A percentile compares a stretch with the other conserved stretches of the same genome.
These are phyloP conservation scores for Opeltia flavorubescens DNA, from an alignment of 495 filamentous ascomycete genomes.

Conservation along the genomic window DNA sequence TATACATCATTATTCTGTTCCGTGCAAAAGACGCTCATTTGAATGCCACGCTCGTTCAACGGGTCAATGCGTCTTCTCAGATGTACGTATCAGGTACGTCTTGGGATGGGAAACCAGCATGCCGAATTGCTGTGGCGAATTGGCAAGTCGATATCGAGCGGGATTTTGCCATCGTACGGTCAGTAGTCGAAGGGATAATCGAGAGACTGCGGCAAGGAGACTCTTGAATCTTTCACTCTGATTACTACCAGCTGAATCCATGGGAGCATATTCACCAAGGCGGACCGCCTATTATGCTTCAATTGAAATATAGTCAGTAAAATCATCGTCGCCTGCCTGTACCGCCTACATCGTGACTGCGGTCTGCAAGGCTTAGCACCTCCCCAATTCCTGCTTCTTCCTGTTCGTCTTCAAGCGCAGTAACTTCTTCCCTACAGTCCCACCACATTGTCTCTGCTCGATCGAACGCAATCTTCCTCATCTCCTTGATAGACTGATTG, in stretches of 20 bases:
- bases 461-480: slow-evolving; percentile 78
- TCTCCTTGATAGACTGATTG: slow-evolving; percentile 69
- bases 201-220: background rate
- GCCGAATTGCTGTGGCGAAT: slow-evolving; percentile 68
- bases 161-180: slow-evolving; percentile 37
- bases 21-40: slow-evolving; percentile 52
- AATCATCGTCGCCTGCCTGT: slow-evolving; percentile 43
- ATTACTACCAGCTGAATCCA: too few species aligned
- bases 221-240: too few species aligned
- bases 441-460: slow-evolving; percentile 94
- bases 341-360: slow-evolving; percentile 40
- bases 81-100: slow-evolving; percentile 75
- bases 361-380: slow-evolving; percentile 74
- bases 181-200: slow-evolving; percentile 26
- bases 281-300: too few species aligned
- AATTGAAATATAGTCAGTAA: background rate
- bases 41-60: slow-evolving; percentile 48
- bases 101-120: slow-evolving; percentile 60
- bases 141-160: slow-evolving; percentile 53
- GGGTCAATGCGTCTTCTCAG: slow-evolving; percentile 58
- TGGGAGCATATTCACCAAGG: too few species aligned
- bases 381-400: slow-evolving; percentile 92
- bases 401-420: slow-evolving; percentile 86
- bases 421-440: slow-evolving; percentile 93
- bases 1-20: slow-evolving; percentile 72